Evolutionary conservation across 352 stramenopile genomes (phyloP).

Genomic region (Phytopythium montanum): DNA sequence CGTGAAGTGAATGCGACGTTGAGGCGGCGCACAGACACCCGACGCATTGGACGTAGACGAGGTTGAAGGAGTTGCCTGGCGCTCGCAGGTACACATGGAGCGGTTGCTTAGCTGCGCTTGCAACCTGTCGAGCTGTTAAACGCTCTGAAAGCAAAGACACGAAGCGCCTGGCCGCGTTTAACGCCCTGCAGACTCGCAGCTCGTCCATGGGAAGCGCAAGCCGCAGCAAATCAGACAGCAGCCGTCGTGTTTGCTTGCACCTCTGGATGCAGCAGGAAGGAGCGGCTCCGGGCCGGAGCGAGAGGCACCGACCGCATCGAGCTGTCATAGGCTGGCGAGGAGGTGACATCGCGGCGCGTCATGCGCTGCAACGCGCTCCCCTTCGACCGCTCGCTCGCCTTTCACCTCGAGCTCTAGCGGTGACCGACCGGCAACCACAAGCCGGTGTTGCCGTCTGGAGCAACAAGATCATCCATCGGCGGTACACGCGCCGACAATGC

Average conservation of each 20-base stretch:
- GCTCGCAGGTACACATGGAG: neutral
- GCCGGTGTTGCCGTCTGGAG: neutral
- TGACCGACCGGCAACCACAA: neutral
- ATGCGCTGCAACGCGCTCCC: neutral
- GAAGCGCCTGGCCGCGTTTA: neutral
- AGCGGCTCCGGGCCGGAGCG: neutral
- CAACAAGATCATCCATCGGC: neutral
- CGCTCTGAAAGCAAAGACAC: slow-evolving; percentile 6
- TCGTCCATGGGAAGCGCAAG: neutral
- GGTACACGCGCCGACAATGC: neutral
- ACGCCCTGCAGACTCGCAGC: neutral
- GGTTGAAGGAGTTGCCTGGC: no score
- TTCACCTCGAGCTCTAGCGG: neutral
- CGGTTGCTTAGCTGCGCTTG: neutral
- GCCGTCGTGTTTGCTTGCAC: neutral
- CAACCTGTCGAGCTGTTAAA: slow-evolving; percentile 1
- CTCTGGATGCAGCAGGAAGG: neutral
- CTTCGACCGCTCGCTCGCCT: neutral
- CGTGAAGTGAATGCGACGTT: no score
- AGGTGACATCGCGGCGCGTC: slow-evolving; percentile 2
- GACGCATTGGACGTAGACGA: no score
- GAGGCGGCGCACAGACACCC: no score
- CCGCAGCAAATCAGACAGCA: neutral
- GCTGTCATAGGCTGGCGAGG: neutral
- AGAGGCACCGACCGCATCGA: neutral